phyloP scores from a whole-genome alignment of 2,329 filamentous ascomycete species.

The Zasmidium angulare region DNA sequence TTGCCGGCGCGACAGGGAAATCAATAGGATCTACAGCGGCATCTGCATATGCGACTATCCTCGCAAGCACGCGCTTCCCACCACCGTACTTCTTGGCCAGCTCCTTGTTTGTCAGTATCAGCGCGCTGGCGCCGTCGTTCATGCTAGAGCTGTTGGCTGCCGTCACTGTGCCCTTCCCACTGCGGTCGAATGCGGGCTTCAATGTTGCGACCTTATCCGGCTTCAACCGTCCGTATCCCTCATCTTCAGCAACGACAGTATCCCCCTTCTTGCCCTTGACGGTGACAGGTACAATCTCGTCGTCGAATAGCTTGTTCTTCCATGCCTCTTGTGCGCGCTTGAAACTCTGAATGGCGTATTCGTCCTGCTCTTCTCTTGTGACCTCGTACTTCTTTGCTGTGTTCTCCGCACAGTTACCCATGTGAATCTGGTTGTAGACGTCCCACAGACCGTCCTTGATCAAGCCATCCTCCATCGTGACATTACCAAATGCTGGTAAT shows the following conservation, averaged over 20 bases:
- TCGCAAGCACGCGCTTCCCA: slow-evolving; percentile 78
- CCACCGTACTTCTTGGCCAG: slow-evolving; percentile 71
- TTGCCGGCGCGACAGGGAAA: slow-evolving; percentile 89
- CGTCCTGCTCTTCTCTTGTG: slow-evolving; percentile 82
- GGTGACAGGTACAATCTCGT: slow-evolving; percentile 87
- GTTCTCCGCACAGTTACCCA: slow-evolving; percentile 95
- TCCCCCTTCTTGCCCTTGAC: slow-evolving; percentile 84
- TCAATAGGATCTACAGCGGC: slow-evolving; percentile 88
- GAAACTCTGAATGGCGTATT: slow-evolving; percentile 87
- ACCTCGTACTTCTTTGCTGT: slow-evolving; percentile 86
- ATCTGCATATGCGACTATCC: slow-evolving; percentile 82
- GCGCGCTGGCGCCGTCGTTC: slow-evolving; percentile 89
- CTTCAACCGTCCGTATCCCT: slow-evolving; percentile 85
- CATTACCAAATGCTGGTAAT: slow-evolving; percentile 80
- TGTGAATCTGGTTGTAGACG: slow-evolving; percentile 95
- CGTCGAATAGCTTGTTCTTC: slow-evolving; percentile 76
- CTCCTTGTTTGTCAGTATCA: slow-evolving; percentile 79
- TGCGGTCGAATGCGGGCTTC: slow-evolving; percentile 86
- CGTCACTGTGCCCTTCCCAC: slow-evolving; percentile 85
- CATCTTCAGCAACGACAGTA: slow-evolving; percentile 74
- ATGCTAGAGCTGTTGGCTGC: slow-evolving; percentile 92
- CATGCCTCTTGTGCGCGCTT: slow-evolving; percentile 87
- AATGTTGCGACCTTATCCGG: slow-evolving; percentile 80
- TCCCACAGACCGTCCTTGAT: slow-evolving; percentile 95
- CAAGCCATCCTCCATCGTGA: slow-evolving; percentile 85